Base-by-base conservation (phyloP, 73 alveolate species). In the Stentor roeselii region DNA sequence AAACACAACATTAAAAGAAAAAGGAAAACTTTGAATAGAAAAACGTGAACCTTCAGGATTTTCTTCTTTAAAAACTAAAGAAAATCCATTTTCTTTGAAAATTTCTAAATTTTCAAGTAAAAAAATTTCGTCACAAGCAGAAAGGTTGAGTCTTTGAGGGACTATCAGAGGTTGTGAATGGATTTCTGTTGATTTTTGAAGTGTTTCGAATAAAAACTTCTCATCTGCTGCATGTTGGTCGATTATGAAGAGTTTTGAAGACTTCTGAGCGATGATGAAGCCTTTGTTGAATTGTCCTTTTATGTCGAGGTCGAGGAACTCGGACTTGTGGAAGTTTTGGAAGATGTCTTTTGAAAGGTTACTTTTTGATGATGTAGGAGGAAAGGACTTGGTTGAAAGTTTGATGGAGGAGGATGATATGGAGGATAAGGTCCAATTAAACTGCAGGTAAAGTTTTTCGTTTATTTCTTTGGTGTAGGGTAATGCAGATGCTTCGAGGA, bases 221-320 rank as follows among this genome's bases (percentile, higher is more conserved):
- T 97, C 99, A 87, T 96, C 99, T 75, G 98, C 95, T 6, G 99
- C 99, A 87, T 97, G 99, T 83, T 97, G 95, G 91, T 97, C 99
- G 36, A 97, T 82, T 0, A 97, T 95, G 86, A 92, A 96, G 75
- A 97, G 75, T 61, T 96, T 84, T 3, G 84, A 36, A 39, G 42
- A 83, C 77, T 88, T 78, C 82, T 83, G 77, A 59, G 99, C 95
- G 59, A 97, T 84, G 14, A 97, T 97, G 86, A 97, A 97, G 36
- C 99, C 99, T 84, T 93, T 90, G 84, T 97, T 97, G 86, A 97
- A 97, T 90, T 97, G 95, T 0, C 99, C 99, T 15, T 92, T 84
- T 0, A 97, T 89, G 77, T 91, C 36, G 83, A 97, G 89, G 61
- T 84, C 83, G 38, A 76, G 82, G 80, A 95, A 96, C 67, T 95